Evolutionary conservation across 352 stramenopile genomes (phyloP), one percentile per base, ranked within the genome.

Genomic region (Phytophthora aleatoria): DNA sequence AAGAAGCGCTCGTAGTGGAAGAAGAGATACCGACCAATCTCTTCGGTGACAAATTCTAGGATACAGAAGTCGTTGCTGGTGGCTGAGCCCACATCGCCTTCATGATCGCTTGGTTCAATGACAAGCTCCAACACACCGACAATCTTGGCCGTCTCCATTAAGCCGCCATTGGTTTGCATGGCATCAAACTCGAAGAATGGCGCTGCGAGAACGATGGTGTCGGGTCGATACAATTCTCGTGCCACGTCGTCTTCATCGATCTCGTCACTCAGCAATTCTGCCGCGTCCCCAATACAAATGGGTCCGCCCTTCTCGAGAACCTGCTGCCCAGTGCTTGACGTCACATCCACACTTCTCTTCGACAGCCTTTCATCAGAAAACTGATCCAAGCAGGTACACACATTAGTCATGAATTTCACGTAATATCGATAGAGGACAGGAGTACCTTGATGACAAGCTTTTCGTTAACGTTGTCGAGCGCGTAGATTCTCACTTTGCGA

Each of bases 1-100:
- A 94, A 91, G 57, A 92, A 92, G 27, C 72, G 69, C 10, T 82
- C 70, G 52, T 90, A 94, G 57, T 94, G 81, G 50, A 91, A 94
- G 42, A 79, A 87, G 28, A 94, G 58, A 50, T 94, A 92, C 16
- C 83, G 75, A 2, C 81, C 79, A 11, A 94, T 75, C 50, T 88
- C 80, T 41, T 91, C 69, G 0, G 81, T 80, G 1, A 81, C 77
- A 28, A 90, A 61, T 41, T 92, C 77, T 1, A 94, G 59, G 28
- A 94, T 94, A 20, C 70, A 84, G 45, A 73, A 69, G 52, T 94
- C 85, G 44, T 91, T 94, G 24, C 79, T 79, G 8, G 68, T 81
- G 36, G 61, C 54, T 51, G 54, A 54, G 15, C 16, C 50, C 10
- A 59, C 30, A 35, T 1, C 30, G 12, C 30, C 44, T 50, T 62